A percentile compares a stretch with the other conserved stretches of the same genome.
Evolutionary conservation across 352 stramenopile species (phyloP).

Genomic region (Globisporangium heterothallicum): DNA sequence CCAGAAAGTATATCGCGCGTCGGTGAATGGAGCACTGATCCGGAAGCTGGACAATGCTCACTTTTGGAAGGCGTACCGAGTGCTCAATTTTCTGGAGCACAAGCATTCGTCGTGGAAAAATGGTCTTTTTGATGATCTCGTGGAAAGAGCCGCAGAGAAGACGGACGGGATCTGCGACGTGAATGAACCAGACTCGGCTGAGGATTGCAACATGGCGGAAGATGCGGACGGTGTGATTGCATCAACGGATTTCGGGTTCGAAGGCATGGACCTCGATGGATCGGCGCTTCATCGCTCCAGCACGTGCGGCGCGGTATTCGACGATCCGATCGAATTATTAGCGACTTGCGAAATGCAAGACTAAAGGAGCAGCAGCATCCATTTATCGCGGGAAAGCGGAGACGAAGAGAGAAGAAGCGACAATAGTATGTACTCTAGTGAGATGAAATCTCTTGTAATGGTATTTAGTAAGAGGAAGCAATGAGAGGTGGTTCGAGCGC

Average conservation of each 20-base stretch:
- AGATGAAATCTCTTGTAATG: constrained; percentile 19
- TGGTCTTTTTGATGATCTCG: constrained; percentile 72
- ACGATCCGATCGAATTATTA: constrained; percentile 28
- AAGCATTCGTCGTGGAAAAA: constrained; percentile 78
- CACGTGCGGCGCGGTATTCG: constrained; percentile 20
- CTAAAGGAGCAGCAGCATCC: constrained; percentile 6
- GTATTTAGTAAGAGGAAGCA: constrained; percentile 17
- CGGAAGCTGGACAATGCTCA: constrained; percentile 82
- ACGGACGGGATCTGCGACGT: constrained; percentile 26
- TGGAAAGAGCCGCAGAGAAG: constrained; percentile 59
- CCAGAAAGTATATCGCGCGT: constrained; percentile 91
- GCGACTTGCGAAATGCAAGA: constrained; percentile 26
- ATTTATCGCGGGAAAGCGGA: neutral
- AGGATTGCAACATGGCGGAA: constrained; percentile 45
- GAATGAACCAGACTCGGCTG: constrained; percentile 33
- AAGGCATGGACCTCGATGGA: constrained; percentile 10
- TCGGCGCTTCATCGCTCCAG: neutral
- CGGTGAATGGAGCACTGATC: constrained; percentile 63
- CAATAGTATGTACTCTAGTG: constrained; percentile 26
- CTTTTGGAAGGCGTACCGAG: constrained; percentile 74
- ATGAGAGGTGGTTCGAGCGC: constrained; percentile 4
- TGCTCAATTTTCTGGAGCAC: constrained; percentile 67
- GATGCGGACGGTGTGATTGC: constrained; percentile 21
- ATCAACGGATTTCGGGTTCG: constrained; percentile 14
- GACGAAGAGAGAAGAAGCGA: constrained; percentile 1